Evolutionary conservation across 345 rosid species (phyloP), one percentile per base, ranked within the genome.

Genomic region (Lepidium didymum): DNA sequence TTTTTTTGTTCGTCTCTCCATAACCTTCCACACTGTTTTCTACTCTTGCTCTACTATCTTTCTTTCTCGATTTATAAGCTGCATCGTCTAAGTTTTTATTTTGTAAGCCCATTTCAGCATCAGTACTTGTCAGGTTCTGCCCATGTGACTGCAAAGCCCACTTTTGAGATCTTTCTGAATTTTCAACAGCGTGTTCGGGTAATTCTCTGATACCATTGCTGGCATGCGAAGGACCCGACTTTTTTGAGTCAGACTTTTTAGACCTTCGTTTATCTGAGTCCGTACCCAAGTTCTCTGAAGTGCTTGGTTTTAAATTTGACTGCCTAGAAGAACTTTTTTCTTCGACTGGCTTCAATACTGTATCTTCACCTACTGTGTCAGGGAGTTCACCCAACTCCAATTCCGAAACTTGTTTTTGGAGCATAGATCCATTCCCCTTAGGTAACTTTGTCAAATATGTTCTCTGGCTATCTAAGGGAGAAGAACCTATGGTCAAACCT

Each of bases 321-420:
- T 66, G 86, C 62, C 82, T 86, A 59, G 81, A 79, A 11, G 89
- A 84, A 73, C 79, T 71, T 70, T 84, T 90, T 68, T 85, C 85
- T 59, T 88, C 96, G 41, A 74, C 70, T 61, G 77, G 86, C 82
- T 79, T 85, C 69, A 67, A 80, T 70, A 43, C 45, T 37, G 77
- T 80, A 73, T 77, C 80, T 68, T 83, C 89, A 27, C 83, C 96
- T 53, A 74, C 47, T 64, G 91, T 81, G 68, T 87, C 95, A 33
- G 91, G 96, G 57, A 90, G 85, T 79, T 93, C 98, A 75, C 98
- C 98, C 60, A 90, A 76, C 85, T 93, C 98, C 86, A 93, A 80
- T 69, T 87, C 92, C 21, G 95, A 82, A 66, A 78, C 75, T 81
- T 87, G 95, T 79, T 90, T 83, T 49, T 81, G 96, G 75, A 91